Percentiles rank a stretch among this genome's conserved stretches.
These are phyloP conservation scores for Pleomassaria siparia DNA, from an alignment of 2,329 filamentous ascomycete species.

Conservation along the genomic window DNA sequence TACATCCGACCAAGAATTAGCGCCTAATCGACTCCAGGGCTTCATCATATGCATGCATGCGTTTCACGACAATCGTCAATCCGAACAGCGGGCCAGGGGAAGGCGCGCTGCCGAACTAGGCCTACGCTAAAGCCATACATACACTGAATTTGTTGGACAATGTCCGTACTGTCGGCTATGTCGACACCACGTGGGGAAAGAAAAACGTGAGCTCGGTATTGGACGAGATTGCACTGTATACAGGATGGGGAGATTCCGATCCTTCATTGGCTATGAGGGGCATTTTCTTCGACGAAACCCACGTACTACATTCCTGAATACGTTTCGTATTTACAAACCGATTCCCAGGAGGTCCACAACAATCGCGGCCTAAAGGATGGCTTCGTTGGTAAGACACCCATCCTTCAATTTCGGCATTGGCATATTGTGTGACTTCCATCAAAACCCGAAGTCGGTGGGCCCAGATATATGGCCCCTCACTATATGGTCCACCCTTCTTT, in stretches of 20 bases:
- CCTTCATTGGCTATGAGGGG: slow-evolving; percentile 47
- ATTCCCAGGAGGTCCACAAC: slow-evolving; percentile 17
- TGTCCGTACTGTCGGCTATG: slow-evolving; percentile 53
- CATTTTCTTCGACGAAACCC: slow-evolving; percentile 55
- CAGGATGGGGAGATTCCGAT: slow-evolving; percentile 46
- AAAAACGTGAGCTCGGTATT: slow-evolving; percentile 22
- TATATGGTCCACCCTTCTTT: slow-evolving; percentile 11
- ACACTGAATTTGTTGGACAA: slow-evolving; percentile 48
- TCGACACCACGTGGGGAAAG: slow-evolving; percentile 52
- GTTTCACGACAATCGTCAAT: slow-evolving; percentile 56
- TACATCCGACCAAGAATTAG: slow-evolving; percentile 3
- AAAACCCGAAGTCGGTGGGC: slow-evolving; percentile 16
- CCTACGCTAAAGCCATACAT: slow-evolving; percentile 47
- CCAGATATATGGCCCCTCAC: slow-evolving; percentile 14
- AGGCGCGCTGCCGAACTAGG: slow-evolving; percentile 44
- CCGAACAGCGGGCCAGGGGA: slow-evolving; percentile 51
- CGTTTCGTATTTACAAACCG: slow-evolving; percentile 22
- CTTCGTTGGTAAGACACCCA: slow-evolving; percentile 26
- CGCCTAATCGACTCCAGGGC: slow-evolving; percentile 23
- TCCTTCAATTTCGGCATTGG: slow-evolving; percentile 24
- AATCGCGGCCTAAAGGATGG: slow-evolving; percentile 26
- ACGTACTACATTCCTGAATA: slow-evolving; percentile 18
- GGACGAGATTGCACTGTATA: slow-evolving; percentile 50
- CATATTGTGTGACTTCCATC: slow-evolving; percentile 9
- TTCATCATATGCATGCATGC: slow-evolving; percentile 39